Percentiles rank a stretch among this genome's conserved stretches.
These are phyloP conservation scores for Fusarium goolgardi DNA, from an alignment of 2,329 filamentous ascomycete genomes.

Conservation along the genomic window DNA sequence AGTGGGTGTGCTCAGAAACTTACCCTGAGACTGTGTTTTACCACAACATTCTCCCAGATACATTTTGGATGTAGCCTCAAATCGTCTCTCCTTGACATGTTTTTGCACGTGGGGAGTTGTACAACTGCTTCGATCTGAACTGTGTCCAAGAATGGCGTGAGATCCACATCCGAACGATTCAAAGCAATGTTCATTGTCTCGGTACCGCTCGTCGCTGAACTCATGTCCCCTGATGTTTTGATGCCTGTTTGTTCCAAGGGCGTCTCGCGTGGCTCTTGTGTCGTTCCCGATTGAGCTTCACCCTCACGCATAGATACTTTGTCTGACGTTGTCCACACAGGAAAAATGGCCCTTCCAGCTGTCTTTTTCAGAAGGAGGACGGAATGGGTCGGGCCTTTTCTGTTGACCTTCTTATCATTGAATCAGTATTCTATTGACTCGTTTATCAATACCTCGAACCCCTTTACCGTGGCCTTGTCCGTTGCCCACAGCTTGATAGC, in stretches of 20 bases:
- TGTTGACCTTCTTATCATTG: background rate
- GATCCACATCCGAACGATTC: background rate
- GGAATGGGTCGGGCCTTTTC: background rate
- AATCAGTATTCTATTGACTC: constrained; percentile 6
- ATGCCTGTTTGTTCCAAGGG: too few relatives aligned
- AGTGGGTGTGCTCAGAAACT: background rate
- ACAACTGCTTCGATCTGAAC: background rate
- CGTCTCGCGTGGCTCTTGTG: background rate
- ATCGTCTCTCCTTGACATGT: background rate
- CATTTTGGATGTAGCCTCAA: constrained; percentile 2
- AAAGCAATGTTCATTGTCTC: background rate
- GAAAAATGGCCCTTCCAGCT: background rate
- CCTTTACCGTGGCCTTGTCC: background rate
- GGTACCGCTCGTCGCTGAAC: too few relatives aligned
- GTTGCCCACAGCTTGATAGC: background rate
- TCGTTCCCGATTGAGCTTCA: background rate
- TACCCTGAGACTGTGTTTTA: background rate
- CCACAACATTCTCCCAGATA: background rate
- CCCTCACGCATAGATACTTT: background rate
- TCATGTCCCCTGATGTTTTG: too few relatives aligned
- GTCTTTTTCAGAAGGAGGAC: background rate
- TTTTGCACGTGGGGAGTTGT: background rate
- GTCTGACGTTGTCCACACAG: background rate
- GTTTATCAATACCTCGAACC: background rate
- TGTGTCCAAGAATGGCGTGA: background rate